Evolutionary conservation across 768 basidiomycete species (phyloP).

Genomic region (Amanita jacksonii): DNA sequence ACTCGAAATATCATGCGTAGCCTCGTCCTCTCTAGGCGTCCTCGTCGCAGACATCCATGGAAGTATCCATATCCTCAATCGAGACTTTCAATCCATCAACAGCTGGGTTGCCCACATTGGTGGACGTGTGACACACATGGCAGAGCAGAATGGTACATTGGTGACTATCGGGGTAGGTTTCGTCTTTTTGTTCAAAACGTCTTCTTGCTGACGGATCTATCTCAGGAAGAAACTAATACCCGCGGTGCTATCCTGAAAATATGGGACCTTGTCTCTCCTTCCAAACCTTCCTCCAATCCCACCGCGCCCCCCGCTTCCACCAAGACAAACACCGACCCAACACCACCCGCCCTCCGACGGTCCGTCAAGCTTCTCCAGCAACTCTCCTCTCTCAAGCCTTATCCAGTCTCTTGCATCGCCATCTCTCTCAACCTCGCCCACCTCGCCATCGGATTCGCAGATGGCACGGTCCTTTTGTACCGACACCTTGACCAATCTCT

Average conservation of each 20-base stretch:
- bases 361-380: constrained; percentile 40
- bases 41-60: constrained; percentile 84
- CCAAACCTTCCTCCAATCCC: too few relatives aligned
- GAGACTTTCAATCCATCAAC: constrained; percentile 57
- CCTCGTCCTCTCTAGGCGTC: constrained; percentile 54
- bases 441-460: constrained; percentile 88
- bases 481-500: constrained; percentile 89
- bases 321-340: constrained; percentile 49
- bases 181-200: constrained; percentile 6
- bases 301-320: constrained; percentile 26
- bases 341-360: constrained; percentile 54
- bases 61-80: constrained; percentile 65
- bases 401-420: constrained; percentile 41
- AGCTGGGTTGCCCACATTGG: constrained; percentile 77
- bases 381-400: neutral
- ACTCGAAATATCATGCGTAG: constrained; percentile 64
- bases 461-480: constrained; percentile 88
- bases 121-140: constrained; percentile 82
- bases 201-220: constrained; percentile 33
- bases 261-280: constrained; percentile 65
- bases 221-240: constrained; percentile 67
- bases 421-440: constrained; percentile 71
- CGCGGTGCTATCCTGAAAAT: constrained; percentile 71
- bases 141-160: constrained; percentile 69
- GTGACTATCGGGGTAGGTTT: constrained; percentile 80